phyloP scores from a whole-genome alignment of 2,329 filamentous ascomycete species.

The Fusarium sp. region DNA sequence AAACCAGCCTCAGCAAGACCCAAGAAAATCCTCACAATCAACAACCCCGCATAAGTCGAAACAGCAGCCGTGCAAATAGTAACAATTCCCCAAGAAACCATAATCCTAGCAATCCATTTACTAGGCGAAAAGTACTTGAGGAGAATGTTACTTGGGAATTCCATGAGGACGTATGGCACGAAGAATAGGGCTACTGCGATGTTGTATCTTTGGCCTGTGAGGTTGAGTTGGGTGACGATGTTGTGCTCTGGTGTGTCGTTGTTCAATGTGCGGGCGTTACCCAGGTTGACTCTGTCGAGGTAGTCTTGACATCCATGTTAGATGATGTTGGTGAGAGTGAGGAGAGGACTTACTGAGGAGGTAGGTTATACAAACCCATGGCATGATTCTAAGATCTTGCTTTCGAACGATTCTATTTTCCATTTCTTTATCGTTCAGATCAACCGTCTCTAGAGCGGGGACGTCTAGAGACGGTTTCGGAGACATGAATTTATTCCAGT shows the following conservation, averaged over 20 bases:
- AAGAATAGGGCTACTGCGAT: slow-evolving; percentile 49
- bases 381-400: slow-evolving; percentile 49
- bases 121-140: slow-evolving; percentile 52
- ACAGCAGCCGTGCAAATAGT: slow-evolving; percentile 61
- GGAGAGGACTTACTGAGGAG: slow-evolving; percentile 41
- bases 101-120: slow-evolving; percentile 53
- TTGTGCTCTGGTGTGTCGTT: slow-evolving; percentile 50
- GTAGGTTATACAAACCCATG: slow-evolving; percentile 50
- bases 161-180: slow-evolving; percentile 48
- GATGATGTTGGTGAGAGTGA: not conserved
- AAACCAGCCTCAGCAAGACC: slow-evolving; percentile 64
- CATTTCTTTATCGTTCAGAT: slow-evolving; percentile 50
- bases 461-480: slow-evolving; percentile 49
- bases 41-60: slow-evolving; percentile 59
- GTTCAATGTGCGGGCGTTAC: slow-evolving; percentile 51
- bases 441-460: slow-evolving; percentile 50
- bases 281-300: slow-evolving; percentile 50
- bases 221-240: slow-evolving; percentile 47
- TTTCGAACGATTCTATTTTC: slow-evolving; percentile 50
- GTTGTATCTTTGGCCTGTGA: slow-evolving; percentile 49
- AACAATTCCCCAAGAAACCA: slow-evolving; percentile 61
- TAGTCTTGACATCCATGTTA: slow-evolving; percentile 19
- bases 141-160: slow-evolving; percentile 50
- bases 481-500: slow-evolving; percentile 37
- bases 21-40: slow-evolving; percentile 61